Evolutionary conservation across 23 red algal genomes (phyloP).

Genomic region (Gracilaria caudata): DNA sequence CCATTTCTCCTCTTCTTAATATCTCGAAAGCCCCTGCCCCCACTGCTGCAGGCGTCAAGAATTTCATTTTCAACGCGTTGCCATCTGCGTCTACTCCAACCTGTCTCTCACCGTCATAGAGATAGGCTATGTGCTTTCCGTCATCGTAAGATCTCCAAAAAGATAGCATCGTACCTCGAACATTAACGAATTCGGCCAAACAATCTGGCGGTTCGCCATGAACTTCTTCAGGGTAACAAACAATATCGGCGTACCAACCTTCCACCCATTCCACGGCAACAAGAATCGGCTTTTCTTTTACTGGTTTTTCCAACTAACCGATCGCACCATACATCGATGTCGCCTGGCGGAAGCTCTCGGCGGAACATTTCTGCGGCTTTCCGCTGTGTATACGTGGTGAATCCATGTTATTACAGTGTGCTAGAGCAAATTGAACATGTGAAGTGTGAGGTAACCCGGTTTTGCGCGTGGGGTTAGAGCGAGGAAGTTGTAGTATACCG

Average conservation of each 20-base stretch:
- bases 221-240: background rate
- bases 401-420: background rate
- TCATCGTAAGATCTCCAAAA: background rate
- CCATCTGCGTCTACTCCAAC: background rate
- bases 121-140: background rate
- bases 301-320: background rate
- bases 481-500: background rate
- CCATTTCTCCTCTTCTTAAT: background rate
- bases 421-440: background rate
- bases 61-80: background rate
- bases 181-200: background rate
- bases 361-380: background rate
- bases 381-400: background rate
- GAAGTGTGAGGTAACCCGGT: background rate
- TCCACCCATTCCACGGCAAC: background rate
- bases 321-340: background rate
- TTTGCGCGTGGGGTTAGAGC: background rate
- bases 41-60: background rate
- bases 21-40: background rate
- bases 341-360: background rate
- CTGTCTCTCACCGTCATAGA: background rate
- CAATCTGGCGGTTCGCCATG: background rate
- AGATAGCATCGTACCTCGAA: background rate
- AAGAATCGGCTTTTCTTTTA: background rate
- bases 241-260: background rate